phyloP scores from a whole-genome alignment of 1,139 yeast species.

The Blastobotrys apis region DNA sequence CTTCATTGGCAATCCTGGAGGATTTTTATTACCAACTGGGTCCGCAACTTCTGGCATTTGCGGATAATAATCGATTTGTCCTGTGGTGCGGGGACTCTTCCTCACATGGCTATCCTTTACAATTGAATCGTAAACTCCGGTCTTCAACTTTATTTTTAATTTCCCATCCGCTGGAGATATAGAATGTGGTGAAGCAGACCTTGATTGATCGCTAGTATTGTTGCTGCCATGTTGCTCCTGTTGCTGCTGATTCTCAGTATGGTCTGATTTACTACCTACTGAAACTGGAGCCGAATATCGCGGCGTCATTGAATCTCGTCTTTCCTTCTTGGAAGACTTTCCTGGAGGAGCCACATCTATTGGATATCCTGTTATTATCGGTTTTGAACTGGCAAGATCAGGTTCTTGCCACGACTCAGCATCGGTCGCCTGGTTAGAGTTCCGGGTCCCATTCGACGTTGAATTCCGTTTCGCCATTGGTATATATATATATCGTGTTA shows the following conservation, averaged over 20 bases:
- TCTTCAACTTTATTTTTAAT: constrained; percentile 36
- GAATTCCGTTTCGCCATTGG: not conserved
- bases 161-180: constrained; percentile 3
- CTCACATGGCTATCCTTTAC: constrained; percentile 17
- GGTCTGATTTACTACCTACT: too few relatives aligned
- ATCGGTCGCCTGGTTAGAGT: not conserved
- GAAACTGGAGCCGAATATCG: not conserved
- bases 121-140: constrained; percentile 36
- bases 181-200: not conserved
- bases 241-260: too few relatives aligned
- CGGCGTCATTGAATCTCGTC: not conserved
- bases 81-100: constrained; percentile 3
- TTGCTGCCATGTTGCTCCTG: too few relatives aligned
- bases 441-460: not conserved
- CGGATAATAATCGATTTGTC: constrained; percentile 6
- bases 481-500: too few relatives aligned
- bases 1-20: not conserved
- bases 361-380: constrained; percentile 65
- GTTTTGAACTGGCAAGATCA: constrained; percentile 45
- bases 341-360: constrained; percentile 58
- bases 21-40: not conserved
- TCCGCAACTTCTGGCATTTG: not conserved
- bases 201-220: not conserved
- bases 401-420: constrained; percentile 50
- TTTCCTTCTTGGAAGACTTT: constrained; percentile 36